Evolutionary conservation across 345 rosid genomes (phyloP), one percentile per base, ranked within the genome.

Genomic region (Carallia pectinifolia): DNA sequence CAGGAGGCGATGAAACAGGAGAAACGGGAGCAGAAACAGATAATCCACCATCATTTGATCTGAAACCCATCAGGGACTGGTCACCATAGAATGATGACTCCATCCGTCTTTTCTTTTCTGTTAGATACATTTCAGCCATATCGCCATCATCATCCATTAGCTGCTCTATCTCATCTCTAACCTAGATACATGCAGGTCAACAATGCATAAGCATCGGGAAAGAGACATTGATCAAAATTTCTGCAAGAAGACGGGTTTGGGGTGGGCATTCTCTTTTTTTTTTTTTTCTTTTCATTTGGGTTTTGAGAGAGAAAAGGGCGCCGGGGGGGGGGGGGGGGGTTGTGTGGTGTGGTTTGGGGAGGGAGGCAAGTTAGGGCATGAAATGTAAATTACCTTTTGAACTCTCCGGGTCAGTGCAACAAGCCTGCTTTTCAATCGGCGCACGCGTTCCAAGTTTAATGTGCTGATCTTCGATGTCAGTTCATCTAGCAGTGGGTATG

Each of bases 101-200:
- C 90, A 88, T 86, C 68, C 98, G 85, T 39, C 70, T 84, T 80
- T 95, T 95, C 86, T 95, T 95, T 82, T 95, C 99, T 2, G 98
- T 92, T 30, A 95, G 96, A 84, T 87, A 89, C 99, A 95, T 90
- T 82, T 95, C 99, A 2, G 99, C 99, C 99, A 95, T 92, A 77
- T 95, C 99, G 52, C 99, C 99, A 70, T 95, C 99, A 82, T 95
- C 99, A 81, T 95, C 98, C 99, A 96, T 96, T 48, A 96, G 89
- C 83, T 96, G 98, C 75, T 96, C 99, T 50, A 96, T 96, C 87
- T 96, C 99, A 82, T 96, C 99, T 70, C 98, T 83, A 58, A 96
- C 96, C 93, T 90, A 80, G 68, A 76, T 61, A n/a, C 68, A 58
- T 50, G 37, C 34, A 71, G n/a, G 23, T 23, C 75, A 65, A 33